Evolutionary conservation across 1,284 basidiomycete genomes (phyloP).

Genomic region (Malassezia psittaci): DNA sequence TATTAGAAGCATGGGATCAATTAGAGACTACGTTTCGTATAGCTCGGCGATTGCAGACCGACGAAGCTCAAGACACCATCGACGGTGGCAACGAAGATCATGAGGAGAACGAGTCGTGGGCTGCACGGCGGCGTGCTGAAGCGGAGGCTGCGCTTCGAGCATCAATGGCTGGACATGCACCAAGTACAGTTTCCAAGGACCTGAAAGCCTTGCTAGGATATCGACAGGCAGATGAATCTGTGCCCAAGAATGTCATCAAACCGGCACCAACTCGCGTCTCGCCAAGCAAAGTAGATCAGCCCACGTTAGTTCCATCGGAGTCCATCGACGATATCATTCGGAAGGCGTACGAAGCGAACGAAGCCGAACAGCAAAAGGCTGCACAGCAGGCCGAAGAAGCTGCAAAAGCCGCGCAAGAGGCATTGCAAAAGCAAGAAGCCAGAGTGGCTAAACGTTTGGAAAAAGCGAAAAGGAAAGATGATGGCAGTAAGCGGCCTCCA

Average conservation of each 20-base stretch:
- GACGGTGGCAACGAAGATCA: conserved; percentile 19
- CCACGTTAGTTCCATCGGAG: conserved; percentile 2
- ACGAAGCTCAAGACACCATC: conserved; percentile 19
- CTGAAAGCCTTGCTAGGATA: conserved; percentile 16
- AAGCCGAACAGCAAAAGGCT: conserved; percentile 11
- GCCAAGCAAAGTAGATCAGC: not conserved
- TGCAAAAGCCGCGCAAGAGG: conserved; percentile 7
- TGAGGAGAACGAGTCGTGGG: not conserved
- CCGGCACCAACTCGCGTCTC: not conserved
- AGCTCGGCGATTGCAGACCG: conserved; percentile 49
- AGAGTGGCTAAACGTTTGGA: not conserved
- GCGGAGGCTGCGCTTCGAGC: conserved; percentile 38
- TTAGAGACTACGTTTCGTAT: conserved; percentile 73
- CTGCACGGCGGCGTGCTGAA: conserved; percentile 20
- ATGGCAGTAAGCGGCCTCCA: too few species aligned
- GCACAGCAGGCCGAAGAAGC: conserved; percentile 12
- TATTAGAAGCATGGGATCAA: conserved; percentile 64
- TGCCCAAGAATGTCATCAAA: not conserved
- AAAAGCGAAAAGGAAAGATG: not conserved
- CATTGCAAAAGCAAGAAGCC: conserved; percentile 14
- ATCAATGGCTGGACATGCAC: conserved; percentile 15
- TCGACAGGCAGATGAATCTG: conserved; percentile 4
- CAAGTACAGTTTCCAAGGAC: conserved; percentile 27
- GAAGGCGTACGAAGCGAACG: conserved; percentile 35
- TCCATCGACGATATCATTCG: conserved; percentile 45